Percentiles rank a stretch among this genome's conserved stretches.
phyloP scores from a whole-genome alignment of 2,329 filamentous ascomycete genomes.

The Fulvia fulva region DNA sequence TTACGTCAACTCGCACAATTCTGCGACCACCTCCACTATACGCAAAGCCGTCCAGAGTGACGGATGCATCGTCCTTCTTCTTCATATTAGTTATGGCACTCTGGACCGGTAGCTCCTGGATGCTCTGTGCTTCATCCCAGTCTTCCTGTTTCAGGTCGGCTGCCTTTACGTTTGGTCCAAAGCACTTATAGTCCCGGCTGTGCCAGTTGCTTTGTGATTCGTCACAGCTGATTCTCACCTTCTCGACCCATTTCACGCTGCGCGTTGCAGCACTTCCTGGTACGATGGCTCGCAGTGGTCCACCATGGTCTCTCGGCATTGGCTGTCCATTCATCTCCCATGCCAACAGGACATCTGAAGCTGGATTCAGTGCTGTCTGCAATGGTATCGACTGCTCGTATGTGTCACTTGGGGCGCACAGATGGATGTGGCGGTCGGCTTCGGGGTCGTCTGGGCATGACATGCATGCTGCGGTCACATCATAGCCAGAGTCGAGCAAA shows the following conservation, averaged over 20 bases:
- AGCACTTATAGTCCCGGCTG: constrained; percentile 64
- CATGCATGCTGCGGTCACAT: constrained; percentile 28
- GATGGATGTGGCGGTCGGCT: constrained; percentile 50
- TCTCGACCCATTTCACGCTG: constrained; percentile 58
- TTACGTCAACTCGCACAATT: constrained; percentile 65
- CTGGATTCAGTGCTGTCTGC: constrained; percentile 56
- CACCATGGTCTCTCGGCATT: constrained; percentile 63
- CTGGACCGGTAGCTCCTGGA: constrained; percentile 66
- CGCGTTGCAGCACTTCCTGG: constrained; percentile 62
- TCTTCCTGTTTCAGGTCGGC: constrained; percentile 47
- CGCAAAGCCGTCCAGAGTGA: constrained; percentile 57
- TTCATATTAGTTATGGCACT: constrained; percentile 56
- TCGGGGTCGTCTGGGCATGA: constrained; percentile 29
- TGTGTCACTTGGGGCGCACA: constrained; percentile 33
- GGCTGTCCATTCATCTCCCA: constrained; percentile 70
- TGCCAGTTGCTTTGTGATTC: constrained; percentile 65
- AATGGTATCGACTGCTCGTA: constrained; percentile 24
- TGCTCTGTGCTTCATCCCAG: constrained; percentile 60
- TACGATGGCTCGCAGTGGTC: constrained; percentile 59
- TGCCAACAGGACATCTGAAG: constrained; percentile 58
- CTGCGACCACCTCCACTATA: constrained; percentile 64
- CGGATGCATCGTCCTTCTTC: constrained; percentile 20
- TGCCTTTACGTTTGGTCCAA: constrained; percentile 48
- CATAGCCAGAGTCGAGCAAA: constrained; percentile 53
- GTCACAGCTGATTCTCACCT: constrained; percentile 61